phyloP scores from a whole-genome alignment of 2,329 filamentous ascomycete species.

The Xylariaceae sp. region DNA sequence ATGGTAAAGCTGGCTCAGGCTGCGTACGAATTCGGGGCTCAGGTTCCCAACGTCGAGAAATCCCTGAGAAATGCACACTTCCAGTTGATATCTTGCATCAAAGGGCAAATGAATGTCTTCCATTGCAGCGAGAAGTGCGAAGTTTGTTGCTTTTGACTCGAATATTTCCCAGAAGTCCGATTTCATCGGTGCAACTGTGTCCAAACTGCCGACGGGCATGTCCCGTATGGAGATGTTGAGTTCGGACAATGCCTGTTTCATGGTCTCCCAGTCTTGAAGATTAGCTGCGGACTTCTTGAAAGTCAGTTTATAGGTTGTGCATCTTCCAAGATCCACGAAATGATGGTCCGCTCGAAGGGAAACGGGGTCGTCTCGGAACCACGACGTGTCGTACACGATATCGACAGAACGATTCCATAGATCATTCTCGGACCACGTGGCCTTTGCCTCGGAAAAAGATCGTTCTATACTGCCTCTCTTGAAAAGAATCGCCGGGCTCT shows the following conservation, averaged over 20 bases:
- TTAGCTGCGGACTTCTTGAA: constrained; percentile 32
- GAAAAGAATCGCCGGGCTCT: constrained; percentile 46
- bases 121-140: constrained; percentile 33
- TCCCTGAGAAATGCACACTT: constrained; percentile 83
- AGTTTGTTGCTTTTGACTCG: constrained; percentile 31
- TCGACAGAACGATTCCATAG: constrained; percentile 47
- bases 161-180: constrained; percentile 39
- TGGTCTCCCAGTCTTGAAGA: constrained; percentile 34
- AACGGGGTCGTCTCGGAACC: constrained; percentile 34
- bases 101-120: constrained; percentile 53
- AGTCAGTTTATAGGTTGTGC: constrained; percentile 50
- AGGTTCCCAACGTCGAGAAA: constrained; percentile 73
- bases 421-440: constrained; percentile 39
- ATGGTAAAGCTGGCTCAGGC: constrained; percentile 45
- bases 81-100: constrained; percentile 78
- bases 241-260: constrained; percentile 57
- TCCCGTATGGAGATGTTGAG: constrained; percentile 61
- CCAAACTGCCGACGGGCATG: constrained; percentile 37
- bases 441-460: constrained; percentile 31
- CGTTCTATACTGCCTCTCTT: constrained; percentile 34
- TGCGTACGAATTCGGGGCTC: constrained; percentile 58
- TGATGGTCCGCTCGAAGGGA: constrained; percentile 36
- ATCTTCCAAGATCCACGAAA: constrained; percentile 50
- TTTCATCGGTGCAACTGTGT: constrained; percentile 31
- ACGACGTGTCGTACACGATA: constrained; percentile 36